These are phyloP conservation scores for Cyclostephanos tholiformis DNA, from an alignment of 108 stramenopile species.

Conservation along the genomic window DNA sequence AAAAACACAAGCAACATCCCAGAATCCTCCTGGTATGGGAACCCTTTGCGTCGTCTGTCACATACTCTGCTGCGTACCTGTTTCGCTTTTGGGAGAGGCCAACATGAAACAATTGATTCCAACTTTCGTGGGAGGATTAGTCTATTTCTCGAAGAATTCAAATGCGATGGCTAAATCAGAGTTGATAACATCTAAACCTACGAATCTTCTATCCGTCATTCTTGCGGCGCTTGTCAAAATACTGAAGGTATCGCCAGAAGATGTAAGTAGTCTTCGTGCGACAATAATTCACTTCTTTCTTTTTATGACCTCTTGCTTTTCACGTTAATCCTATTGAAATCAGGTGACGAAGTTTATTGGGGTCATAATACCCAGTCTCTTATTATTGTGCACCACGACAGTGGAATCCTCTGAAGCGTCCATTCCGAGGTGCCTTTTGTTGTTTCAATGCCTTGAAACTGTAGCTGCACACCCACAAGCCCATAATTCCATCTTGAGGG, in stretches of 20 bases:
- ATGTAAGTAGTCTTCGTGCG: slow-evolving; percentile 27
- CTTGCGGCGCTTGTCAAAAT: slow-evolving; percentile 43
- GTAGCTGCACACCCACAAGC: slow-evolving; percentile 24
- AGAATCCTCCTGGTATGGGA: slow-evolving; percentile 41
- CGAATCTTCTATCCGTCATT: slow-evolving; percentile 22
- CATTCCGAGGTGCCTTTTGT: slow-evolving; percentile 38
- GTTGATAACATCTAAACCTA: slow-evolving; percentile 6
- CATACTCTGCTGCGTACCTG: slow-evolving; percentile 37
- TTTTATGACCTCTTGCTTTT: slow-evolving; percentile 6
- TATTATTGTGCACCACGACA: slow-evolving; percentile 18
- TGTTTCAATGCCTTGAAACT: slow-evolving; percentile 47
- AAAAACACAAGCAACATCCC: slow-evolving; percentile 43
- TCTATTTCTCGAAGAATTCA: slow-evolving; percentile 45
- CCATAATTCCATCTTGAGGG: slow-evolving; percentile 33
- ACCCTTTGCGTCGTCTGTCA: slow-evolving; percentile 35
- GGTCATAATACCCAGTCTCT: slow-evolving; percentile 44
- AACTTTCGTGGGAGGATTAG: slow-evolving; percentile 42
- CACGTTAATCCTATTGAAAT: slow-evolving; percentile 1
- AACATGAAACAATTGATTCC: slow-evolving; percentile 35
- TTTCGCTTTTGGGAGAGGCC: slow-evolving; percentile 32
- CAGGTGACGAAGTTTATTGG: slow-evolving; percentile 42
- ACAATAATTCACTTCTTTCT: background rate
- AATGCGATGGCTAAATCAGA: slow-evolving; percentile 20
- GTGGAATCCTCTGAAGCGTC: slow-evolving; percentile 14
- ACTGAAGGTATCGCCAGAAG: slow-evolving; percentile 29